Conservation (phyloP, 1,284 basidiomycete genomes). For the Puccinia polysora region DNA sequence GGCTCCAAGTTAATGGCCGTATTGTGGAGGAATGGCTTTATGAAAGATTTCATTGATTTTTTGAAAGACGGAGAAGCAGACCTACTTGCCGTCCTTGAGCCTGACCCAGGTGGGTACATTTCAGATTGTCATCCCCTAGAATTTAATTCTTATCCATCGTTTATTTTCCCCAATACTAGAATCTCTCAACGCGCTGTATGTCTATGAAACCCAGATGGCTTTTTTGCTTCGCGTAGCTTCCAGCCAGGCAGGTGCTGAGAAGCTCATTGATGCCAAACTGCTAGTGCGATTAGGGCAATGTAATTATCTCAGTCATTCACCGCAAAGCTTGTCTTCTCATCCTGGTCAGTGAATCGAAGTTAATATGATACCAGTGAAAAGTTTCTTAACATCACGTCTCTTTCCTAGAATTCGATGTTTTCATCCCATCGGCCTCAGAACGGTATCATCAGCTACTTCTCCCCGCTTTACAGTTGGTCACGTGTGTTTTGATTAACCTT, state of each 20-base stretch:
- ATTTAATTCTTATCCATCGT: neutral
- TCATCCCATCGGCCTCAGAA: constrained; percentile 78
- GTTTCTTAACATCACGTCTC: neutral
- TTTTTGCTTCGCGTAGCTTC: constrained; percentile 78
- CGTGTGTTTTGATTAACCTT: constrained; percentile 30
- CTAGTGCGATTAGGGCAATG: constrained; percentile 76
- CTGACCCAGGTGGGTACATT: constrained; percentile 65
- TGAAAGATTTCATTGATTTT: constrained; percentile 75
- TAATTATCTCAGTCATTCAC: constrained; percentile 73
- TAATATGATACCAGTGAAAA: neutral
- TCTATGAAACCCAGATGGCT: constrained; percentile 90
- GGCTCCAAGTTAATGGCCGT: constrained; percentile 49
- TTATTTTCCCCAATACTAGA: constrained; percentile 9
- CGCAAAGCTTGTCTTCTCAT: constrained; percentile 75
- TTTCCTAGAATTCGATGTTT: constrained; percentile 63
- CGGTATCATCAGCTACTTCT: constrained; percentile 82
- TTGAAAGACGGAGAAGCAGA: constrained; percentile 75
- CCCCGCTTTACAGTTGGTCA: constrained; percentile 69
- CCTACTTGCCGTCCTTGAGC: constrained; percentile 74
- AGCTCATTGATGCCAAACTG: constrained; percentile 72
- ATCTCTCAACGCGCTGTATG: constrained; percentile 83
- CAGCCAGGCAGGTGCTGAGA: constrained; percentile 74
- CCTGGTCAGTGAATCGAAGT: constrained; percentile 54
- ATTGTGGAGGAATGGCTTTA: constrained; percentile 70
- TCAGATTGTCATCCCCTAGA: neutral